phyloP scores from a whole-genome alignment of 1,284 basidiomycete genomes.

The Ganoderma meredithae region DNA sequence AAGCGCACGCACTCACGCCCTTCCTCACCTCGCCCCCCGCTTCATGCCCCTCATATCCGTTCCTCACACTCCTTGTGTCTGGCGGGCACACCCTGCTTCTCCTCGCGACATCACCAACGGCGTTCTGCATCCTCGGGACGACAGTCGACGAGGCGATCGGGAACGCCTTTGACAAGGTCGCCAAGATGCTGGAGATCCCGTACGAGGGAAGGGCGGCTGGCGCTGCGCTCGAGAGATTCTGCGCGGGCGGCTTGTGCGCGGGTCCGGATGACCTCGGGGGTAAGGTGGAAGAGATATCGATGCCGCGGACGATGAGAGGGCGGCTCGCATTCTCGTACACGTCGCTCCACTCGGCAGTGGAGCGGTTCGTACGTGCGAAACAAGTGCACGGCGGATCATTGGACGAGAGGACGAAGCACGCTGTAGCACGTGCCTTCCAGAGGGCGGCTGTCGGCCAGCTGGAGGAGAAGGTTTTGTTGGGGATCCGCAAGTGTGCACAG shows the following conservation, averaged over 20 bases:
- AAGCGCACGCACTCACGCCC: slow-evolving; percentile 93
- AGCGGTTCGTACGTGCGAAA: slow-evolving; percentile 52
- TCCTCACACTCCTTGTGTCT: slow-evolving; percentile 86
- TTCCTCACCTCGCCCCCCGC: slow-evolving; percentile 68
- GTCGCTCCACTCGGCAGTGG: slow-evolving; percentile 72
- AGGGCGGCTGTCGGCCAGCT: slow-evolving; percentile 75
- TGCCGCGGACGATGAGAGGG: slow-evolving; percentile 60
- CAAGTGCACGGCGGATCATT: slow-evolving; percentile 45
- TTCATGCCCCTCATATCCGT: slow-evolving; percentile 77
- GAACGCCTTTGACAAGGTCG: slow-evolving; percentile 82
- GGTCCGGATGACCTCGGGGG: slow-evolving; percentile 32
- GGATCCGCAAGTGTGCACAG: slow-evolving; percentile 55
- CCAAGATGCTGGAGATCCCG: slow-evolving; percentile 70
- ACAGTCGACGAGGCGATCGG: slow-evolving; percentile 84
- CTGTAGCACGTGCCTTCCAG: slow-evolving; percentile 79
- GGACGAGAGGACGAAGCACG: slow-evolving; percentile 45
- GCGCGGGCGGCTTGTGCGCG: slow-evolving; percentile 50
- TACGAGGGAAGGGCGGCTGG: slow-evolving; percentile 74
- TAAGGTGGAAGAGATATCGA: slow-evolving; percentile 32
- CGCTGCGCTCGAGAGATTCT: slow-evolving; percentile 80
- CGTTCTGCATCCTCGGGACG: slow-evolving; percentile 78
- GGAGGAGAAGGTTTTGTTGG: slow-evolving; percentile 74
- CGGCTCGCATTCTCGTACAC: slow-evolving; percentile 80
- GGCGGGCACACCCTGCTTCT: slow-evolving; percentile 93
- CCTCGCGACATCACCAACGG: slow-evolving; percentile 64